phyloP scores from a whole-genome alignment of 78 protist species.

The Creolimax fragrantissima region DNA sequence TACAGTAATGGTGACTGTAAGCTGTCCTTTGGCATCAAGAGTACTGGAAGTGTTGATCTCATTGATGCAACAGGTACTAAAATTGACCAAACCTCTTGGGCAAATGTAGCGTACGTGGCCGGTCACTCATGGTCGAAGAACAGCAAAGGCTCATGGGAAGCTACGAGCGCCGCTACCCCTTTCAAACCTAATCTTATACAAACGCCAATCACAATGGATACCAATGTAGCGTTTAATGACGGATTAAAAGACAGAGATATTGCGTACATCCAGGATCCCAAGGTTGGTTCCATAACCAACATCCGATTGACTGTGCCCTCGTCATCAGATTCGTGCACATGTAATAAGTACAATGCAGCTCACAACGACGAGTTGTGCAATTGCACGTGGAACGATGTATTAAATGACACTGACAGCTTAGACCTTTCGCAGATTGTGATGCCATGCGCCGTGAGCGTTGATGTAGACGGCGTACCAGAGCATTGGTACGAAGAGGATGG shows the following conservation, averaged over 20 bases:
- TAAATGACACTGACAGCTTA: neutral
- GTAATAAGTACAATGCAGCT: neutral
- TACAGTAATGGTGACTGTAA: neutral
- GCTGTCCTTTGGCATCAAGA: neutral
- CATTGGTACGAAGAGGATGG: neutral
- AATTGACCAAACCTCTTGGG: neutral
- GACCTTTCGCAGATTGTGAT: neutral
- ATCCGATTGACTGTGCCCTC: neutral
- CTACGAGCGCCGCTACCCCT: neutral
- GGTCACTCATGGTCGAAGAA: neutral
- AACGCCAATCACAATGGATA: neutral
- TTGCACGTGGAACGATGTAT: neutral
- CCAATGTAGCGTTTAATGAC: neutral
- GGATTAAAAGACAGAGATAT: neutral
- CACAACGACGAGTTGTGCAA: neutral
- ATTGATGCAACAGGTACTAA: neutral
- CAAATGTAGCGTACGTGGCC: neutral
- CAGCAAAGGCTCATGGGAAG: neutral
- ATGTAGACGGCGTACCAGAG: neutral
- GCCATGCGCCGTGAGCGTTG: neutral
- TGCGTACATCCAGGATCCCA: neutral
- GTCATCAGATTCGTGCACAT: neutral
- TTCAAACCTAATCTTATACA: neutral
- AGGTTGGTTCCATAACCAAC: neutral
- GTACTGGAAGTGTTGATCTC: neutral